Evolutionary conservation across 768 basidiomycete genomes (phyloP).

Genomic region (Solioccasus polychromus): DNA sequence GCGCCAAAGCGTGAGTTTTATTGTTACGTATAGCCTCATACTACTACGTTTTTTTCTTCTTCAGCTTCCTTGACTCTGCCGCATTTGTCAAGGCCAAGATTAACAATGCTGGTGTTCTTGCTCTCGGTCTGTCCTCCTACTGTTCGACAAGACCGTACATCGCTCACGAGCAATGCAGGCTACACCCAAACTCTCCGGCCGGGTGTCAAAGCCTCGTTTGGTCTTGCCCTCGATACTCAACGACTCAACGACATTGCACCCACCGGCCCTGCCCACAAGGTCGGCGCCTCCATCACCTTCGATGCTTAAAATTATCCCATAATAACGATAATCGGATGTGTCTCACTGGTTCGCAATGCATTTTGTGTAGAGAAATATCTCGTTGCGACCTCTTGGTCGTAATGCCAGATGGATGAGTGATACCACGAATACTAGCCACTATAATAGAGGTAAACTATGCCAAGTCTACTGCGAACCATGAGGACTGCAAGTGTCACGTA

Average conservation of each 20-base stretch:
- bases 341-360: slow-evolving; percentile 13
- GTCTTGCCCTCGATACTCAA: slow-evolving; percentile 93
- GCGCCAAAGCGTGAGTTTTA: slow-evolving; percentile 81
- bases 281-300: slow-evolving; percentile 73
- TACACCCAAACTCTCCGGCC: slow-evolving; percentile 94
- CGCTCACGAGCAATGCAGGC: slow-evolving; percentile 39
- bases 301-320: slow-evolving; percentile 50
- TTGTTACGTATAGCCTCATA: background rate
- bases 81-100: slow-evolving; percentile 98
- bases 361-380: slow-evolving; percentile 1
- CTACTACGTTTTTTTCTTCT: background rate
- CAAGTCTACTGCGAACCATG: background rate
- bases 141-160: background rate
- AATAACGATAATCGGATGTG: slow-evolving; percentile 17
- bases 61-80: slow-evolving; percentile 77
- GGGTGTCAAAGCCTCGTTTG: slow-evolving; percentile 90
- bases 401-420: background rate
- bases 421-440: background rate
- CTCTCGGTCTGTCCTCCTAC: slow-evolving; percentile 54
- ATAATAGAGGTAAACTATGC: background rate
- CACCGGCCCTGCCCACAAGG: slow-evolving; percentile 75
- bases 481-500: slow-evolving; percentile 33
- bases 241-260: slow-evolving; percentile 74
- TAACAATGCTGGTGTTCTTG: slow-evolving; percentile 92
- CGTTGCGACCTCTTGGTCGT: background rate